These are phyloP conservation scores for Camelina neglecta DNA, from an alignment of 345 rosid species.

Conservation along the genomic window DNA sequence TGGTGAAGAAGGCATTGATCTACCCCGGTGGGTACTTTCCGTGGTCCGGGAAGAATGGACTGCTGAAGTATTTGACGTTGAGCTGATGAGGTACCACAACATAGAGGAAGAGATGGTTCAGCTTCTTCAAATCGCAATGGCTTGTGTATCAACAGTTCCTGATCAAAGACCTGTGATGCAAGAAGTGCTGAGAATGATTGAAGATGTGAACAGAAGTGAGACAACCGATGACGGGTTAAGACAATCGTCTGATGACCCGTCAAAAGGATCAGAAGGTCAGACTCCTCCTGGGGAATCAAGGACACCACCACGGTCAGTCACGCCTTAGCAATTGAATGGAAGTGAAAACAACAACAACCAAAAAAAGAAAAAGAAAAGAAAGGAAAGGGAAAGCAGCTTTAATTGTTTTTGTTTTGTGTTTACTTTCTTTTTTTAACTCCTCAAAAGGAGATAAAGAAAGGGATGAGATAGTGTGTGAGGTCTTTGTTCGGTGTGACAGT, in stretches of 20 bases:
- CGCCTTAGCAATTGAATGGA: conserved; percentile 51
- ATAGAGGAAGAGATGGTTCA: conserved; percentile 99
- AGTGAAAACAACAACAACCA: background rate
- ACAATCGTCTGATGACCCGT: conserved; percentile 96
- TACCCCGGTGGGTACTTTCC: conserved; percentile 97
- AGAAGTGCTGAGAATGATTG: conserved; percentile 89
- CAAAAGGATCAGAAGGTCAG: conserved; percentile 88
- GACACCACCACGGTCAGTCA: conserved; percentile 62
- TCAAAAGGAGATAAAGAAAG: conserved; percentile 41
- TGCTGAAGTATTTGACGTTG: conserved; percentile 94
- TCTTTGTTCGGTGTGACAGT: conserved; percentile 41
- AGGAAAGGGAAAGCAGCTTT: conserved; percentile 25
- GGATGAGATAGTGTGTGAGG: conserved; percentile 38
- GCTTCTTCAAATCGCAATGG: conserved; percentile 92
- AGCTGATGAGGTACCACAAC: conserved; percentile 88
- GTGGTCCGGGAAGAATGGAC: conserved; percentile 99
- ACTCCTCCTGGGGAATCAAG: conserved; percentile 80
- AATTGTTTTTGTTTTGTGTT: conserved; percentile 19
- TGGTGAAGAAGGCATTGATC: conserved; percentile 95
- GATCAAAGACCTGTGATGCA: conserved; percentile 90
- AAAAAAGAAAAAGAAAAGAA: background rate
- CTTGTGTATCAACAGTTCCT: conserved; percentile 84
- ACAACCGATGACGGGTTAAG: conserved; percentile 78
- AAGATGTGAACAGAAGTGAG: conserved; percentile 80
- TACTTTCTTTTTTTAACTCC: conserved; percentile 25